These are phyloP conservation scores for Beauveria medogensis DNA, from an alignment of 2,329 filamentous ascomycete genomes.

Conservation along the genomic window DNA sequence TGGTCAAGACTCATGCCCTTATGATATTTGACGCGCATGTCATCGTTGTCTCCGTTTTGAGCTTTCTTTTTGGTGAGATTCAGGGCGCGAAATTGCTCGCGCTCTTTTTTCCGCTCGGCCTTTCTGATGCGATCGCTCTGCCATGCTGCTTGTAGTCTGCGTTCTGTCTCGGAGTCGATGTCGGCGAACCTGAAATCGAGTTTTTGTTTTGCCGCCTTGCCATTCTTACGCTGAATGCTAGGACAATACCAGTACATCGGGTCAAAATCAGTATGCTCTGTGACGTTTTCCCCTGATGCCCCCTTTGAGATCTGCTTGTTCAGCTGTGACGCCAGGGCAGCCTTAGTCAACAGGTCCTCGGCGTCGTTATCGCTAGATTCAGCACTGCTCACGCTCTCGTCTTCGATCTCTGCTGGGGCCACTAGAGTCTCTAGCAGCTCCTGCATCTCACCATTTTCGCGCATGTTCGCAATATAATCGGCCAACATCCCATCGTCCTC, in stretches of 20 bases:
- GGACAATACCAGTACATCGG: conserved; percentile 75
- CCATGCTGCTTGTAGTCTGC: conserved; percentile 50
- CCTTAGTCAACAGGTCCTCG: not conserved
- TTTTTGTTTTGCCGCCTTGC: conserved; percentile 52
- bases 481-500: conserved; percentile 51
- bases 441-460: conserved; percentile 45
- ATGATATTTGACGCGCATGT: conserved; percentile 63
- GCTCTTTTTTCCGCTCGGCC: conserved; percentile 58
- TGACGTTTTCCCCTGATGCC: not conserved
- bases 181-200: conserved; percentile 37
- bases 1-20: conserved; percentile 63
- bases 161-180: conserved; percentile 60
- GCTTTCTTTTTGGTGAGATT: conserved; percentile 56
- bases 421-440: conserved; percentile 32
- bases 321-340: not conserved
- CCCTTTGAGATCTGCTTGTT: conserved; percentile 31
- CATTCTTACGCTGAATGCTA: conserved; percentile 53
- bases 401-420: not conserved
- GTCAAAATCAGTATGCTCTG: conserved; percentile 61
- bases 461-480: conserved; percentile 66
- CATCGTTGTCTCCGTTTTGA: conserved; percentile 44
- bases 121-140: conserved; percentile 64
- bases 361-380: not conserved
- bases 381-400: not conserved
- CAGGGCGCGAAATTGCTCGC: conserved; percentile 59